Conservation (phyloP, 2,329 filamentous ascomycete species). For the Colletotrichum sojae region DNA sequence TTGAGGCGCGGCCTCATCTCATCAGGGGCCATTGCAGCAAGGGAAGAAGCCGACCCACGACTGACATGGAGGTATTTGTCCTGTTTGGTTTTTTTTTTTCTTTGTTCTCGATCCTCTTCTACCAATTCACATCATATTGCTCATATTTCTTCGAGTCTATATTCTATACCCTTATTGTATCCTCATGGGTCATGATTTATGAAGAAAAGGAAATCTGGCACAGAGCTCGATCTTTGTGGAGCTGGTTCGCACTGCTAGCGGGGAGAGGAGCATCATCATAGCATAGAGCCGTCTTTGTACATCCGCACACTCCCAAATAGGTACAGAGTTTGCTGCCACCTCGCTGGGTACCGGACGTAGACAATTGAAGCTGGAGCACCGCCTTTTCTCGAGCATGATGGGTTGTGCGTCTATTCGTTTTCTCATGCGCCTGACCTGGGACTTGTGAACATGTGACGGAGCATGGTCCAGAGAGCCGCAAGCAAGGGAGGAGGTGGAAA, state of each 20-base stretch:
- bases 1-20: not conserved
- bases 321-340: slow-evolving; percentile 27
- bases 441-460: too few species aligned
- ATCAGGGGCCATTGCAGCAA: not conserved
- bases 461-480: slow-evolving; percentile 12
- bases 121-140: not conserved
- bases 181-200: slow-evolving; percentile 32
- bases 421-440: not conserved
- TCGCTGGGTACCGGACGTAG: slow-evolving; percentile 23
- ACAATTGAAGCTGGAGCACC: slow-evolving; percentile 23
- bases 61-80: too few species aligned
- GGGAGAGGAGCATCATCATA: slow-evolving; percentile 19
- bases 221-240: slow-evolving; percentile 4
- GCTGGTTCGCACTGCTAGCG: slow-evolving; percentile 20
- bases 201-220: slow-evolving; percentile 21
- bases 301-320: not conserved
- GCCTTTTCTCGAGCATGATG: slow-evolving; percentile 7
- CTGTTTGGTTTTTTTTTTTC: slow-evolving; percentile 14
- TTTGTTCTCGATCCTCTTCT: slow-evolving; percentile 10
- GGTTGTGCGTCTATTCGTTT: not conserved
- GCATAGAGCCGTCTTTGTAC: slow-evolving; percentile 16
- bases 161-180: slow-evolving; percentile 37
- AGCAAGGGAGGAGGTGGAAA: slow-evolving; percentile 9
- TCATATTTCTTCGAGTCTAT: slow-evolving; percentile 29
- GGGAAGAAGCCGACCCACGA: not conserved